Base-by-base conservation (phyloP, 306 rosid genomes). In the Carpinus fangiana region DNA sequence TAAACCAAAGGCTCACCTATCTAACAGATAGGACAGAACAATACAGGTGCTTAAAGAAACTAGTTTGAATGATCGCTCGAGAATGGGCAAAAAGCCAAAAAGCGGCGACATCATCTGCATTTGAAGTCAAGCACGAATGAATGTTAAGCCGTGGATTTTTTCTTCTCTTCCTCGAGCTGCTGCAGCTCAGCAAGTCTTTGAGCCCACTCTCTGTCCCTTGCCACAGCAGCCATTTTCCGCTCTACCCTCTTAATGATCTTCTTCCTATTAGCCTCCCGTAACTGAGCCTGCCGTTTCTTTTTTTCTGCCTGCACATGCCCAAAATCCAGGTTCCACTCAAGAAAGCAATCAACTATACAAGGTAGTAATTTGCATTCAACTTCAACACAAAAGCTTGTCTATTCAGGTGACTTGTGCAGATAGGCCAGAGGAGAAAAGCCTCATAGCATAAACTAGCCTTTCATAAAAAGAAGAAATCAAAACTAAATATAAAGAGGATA, bases 161-260 rank as follows among this genome's bases (percentile, higher is more conserved):
- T 89, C 92, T 87, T 91, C 85, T 88, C 91, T 81, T 85, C 89
- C 75, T 90, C 95, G 5, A 86, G 90, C 76, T 77, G 82, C 86
- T 90, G 92, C 90, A 93, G 85, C 79, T 91, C 88, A 12, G 82
- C 86, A 72, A 93, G 77, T 77, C 93, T 93, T 76, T 76, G 85
- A 65, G 90, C 80, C 96, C 93, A 91, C 13, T 83, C 93, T 70
- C 96, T 89, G 45, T 89, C 92, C 83, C 99, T 90, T 41, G 98
- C 99, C 70, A 96, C 98, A 65, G 94, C 96, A 75, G 98, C 98
- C 96, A 96, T 96, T 82, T 93, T 96, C 3, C 90, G 89, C 84
- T 96, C 99, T 56, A 96, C 91, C 77, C 82, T 89, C 87, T 89
- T 76, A 50, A 90, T 84, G 48, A 70, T 78, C 82, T 93, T 96